phyloP scores from a whole-genome alignment of 495 filamentous ascomycete species.

The Annulohypoxylon bovei region DNA sequence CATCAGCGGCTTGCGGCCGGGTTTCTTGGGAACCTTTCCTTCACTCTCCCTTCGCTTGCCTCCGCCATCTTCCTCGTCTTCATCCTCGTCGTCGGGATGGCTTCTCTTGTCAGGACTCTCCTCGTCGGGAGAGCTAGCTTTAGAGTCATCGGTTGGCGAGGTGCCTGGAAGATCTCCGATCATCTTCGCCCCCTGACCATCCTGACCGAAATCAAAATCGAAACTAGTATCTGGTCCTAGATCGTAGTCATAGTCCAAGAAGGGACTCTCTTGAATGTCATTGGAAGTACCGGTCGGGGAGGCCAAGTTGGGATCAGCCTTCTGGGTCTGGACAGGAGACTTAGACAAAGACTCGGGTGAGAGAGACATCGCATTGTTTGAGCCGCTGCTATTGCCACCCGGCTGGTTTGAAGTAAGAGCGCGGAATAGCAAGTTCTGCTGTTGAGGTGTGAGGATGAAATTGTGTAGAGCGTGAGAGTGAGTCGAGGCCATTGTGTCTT shows the following conservation, averaged over 20 bases:
- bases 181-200: constrained; percentile 72
- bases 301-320: constrained; percentile 13
- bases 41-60: constrained; percentile 85
- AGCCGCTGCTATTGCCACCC: constrained; percentile 43
- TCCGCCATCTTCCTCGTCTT: constrained; percentile 67
- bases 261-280: constrained; percentile 77
- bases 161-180: constrained; percentile 79
- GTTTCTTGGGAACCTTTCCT: constrained; percentile 86
- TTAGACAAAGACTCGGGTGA: constrained; percentile 65
- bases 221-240: constrained; percentile 62
- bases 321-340: constrained; percentile 57
- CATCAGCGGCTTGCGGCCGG: constrained; percentile 93
- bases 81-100: constrained; percentile 73
- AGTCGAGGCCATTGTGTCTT: constrained; percentile 57
- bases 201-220: constrained; percentile 74
- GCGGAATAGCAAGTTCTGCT: constrained; percentile 87
- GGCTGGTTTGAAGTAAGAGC: constrained; percentile 82
- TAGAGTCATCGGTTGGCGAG: constrained; percentile 48
- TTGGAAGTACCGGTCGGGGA: constrained; percentile 44
- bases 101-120: constrained; percentile 86
- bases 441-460: constrained; percentile 76
- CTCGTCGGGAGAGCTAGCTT: constrained; percentile 66
- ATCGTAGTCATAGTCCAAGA: constrained; percentile 79
- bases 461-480: constrained; percentile 51
- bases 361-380: constrained; percentile 54